Base-by-base conservation (phyloP, 306 rosid genomes). In the Hippophae tibetana region DNA sequence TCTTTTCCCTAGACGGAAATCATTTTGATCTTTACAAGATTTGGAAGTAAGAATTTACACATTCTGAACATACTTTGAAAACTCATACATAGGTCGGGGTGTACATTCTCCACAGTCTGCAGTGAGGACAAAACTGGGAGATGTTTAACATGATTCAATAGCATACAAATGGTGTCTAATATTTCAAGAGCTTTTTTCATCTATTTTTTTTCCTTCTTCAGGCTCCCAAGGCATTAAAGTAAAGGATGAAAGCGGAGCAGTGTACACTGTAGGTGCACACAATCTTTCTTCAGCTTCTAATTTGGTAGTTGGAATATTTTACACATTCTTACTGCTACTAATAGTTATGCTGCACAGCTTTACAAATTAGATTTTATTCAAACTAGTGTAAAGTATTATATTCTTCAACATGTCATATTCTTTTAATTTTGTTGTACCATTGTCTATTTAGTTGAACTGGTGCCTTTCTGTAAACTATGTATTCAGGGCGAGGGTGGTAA, bases 141-240 rank as follows among this genome's bases (percentile, higher is more conserved):
- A 45, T 45, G 3, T 45, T 10, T 2, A 7, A 10, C 23, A 45
- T 5, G 47, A 2, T 1, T 10, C 3, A 9, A 46, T 10, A 46
- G 10, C 10, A 13, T 13, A 41, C 13, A 6, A 25, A 45, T 31
- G 38, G 38, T 31, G 38, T 31, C 38, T 31, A 31, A 31, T 31
- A 31, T 2, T 2, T 31, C 38, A 31, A 2, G 5, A 31, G 38
- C 38, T 31, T 31, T 31, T 26, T 10, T 9, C 10, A 9, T 7
- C 7, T 58, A 13, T 61, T 61, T 44, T 43, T 64, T 56, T 61
- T 43, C 61, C 7, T 48, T 66, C 44, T 52, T 31, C 5, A 77
- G 82, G 82, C 43, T 64, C 82, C 13, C 78, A 89, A 66, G 86
- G 86, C 86, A 85, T 92, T 54, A 85, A 75, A 76, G 80, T 88